Conservation (phyloP, 1,284 basidiomycete genomes). For the Leccinum subrobustum region DNA sequence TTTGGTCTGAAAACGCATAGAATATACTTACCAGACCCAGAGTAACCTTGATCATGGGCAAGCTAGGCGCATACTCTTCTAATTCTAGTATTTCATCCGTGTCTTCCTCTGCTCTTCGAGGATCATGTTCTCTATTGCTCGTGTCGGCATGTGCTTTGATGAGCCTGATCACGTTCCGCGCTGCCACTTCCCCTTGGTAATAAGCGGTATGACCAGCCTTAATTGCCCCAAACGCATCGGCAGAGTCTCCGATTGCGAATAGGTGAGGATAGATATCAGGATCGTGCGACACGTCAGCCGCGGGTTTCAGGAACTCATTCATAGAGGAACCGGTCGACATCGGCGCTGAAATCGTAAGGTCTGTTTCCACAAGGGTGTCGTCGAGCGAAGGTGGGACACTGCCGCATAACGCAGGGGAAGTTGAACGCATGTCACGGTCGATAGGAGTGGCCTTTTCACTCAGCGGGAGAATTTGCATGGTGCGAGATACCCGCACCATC, state of each 20-base stretch:
- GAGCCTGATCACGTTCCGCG: constrained; percentile 50
- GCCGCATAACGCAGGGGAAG: constrained; percentile 12
- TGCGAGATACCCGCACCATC: constrained; percentile 55
- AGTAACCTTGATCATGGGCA: constrained; percentile 63
- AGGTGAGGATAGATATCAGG: constrained; percentile 47
- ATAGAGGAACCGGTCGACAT: neutral
- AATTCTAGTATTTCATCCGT: constrained; percentile 35
- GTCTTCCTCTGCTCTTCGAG: constrained; percentile 6
- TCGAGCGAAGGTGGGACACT: constrained; percentile 9
- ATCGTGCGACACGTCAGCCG: constrained; percentile 25
- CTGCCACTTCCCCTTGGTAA: constrained; percentile 52
- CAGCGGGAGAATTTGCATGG: constrained; percentile 51
- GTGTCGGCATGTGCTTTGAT: constrained; percentile 17
- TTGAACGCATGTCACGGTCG: neutral
- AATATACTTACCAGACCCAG: constrained; percentile 43
- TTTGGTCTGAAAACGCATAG: neutral
- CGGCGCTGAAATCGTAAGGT: neutral
- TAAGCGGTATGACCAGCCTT: constrained; percentile 74
- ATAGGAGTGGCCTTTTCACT: neutral
- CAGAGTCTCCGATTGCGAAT: constrained; percentile 69
- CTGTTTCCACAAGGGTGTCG: constrained; percentile 9
- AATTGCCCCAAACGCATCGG: constrained; percentile 68
- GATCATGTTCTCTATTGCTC: neutral
- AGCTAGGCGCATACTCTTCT: constrained; percentile 49
- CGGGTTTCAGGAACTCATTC: neutral